phyloP scores from a whole-genome alignment of 371 early-diverging fungal species.

The Batrachochytrium dendrobatidis region DNA sequence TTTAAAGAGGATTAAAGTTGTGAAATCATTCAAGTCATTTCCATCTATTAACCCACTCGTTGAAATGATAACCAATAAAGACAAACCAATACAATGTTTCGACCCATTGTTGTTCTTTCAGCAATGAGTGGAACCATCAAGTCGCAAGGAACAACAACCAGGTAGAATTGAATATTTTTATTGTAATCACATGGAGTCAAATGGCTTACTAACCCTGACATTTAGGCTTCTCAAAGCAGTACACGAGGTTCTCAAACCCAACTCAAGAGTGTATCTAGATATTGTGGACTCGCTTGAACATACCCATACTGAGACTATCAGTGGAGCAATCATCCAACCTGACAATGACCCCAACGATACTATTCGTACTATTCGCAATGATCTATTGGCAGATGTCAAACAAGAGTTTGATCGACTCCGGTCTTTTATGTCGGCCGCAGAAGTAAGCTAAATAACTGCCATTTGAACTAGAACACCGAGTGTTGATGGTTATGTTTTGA shows the following conservation, averaged over 20 bases:
- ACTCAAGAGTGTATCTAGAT: slow-evolving; percentile 52
- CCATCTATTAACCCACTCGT: too few species aligned
- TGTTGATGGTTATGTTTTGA: neutral
- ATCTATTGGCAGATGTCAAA: slow-evolving; percentile 52
- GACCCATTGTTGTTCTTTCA: slow-evolving; percentile 41
- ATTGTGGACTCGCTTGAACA: slow-evolving; percentile 73
- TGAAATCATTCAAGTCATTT: too few species aligned
- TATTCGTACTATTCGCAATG: slow-evolving; percentile 40
- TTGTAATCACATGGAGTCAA: neutral
- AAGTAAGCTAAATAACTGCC: slow-evolving; percentile 42
- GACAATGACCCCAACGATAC: slow-evolving; percentile 33
- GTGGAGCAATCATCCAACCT: slow-evolving; percentile 35
- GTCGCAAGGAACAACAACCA: slow-evolving; percentile 48
- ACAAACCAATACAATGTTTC: slow-evolving; percentile 13
- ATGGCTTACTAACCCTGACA: neutral
- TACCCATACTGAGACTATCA: slow-evolving; percentile 70
- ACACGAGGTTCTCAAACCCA: slow-evolving; percentile 58
- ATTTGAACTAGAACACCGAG: neutral
- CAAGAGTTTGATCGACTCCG: slow-evolving; percentile 69
- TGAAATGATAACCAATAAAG: too few species aligned
- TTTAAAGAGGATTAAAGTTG: too few species aligned
- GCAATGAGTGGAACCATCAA: slow-evolving; percentile 47
- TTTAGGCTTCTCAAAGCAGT: slow-evolving; percentile 59
- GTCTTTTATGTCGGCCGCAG: slow-evolving; percentile 87
- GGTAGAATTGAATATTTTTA: slow-evolving; percentile 13